Base-by-base conservation (phyloP, 208 protist genomes). In the Phytomonas francai region DNA sequence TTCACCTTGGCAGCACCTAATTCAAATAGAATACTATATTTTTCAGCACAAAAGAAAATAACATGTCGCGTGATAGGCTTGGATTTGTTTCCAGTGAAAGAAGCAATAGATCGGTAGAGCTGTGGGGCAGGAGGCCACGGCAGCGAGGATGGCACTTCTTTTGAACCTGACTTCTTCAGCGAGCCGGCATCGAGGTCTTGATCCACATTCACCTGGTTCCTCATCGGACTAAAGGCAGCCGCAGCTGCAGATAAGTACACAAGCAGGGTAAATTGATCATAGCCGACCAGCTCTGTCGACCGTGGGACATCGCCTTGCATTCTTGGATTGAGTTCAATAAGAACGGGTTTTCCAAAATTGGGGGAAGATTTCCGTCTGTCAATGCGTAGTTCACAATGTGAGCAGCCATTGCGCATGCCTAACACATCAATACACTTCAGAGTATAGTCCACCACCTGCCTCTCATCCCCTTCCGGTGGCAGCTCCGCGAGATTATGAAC, bases 261-360 rank as follows among this genome's bases (percentile, higher is more conserved):
- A 33, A 93, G 68, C 8, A 95, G 71, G 12, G 75, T 86, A 65
- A 85, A 85, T 71, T 93, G 87, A 65, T 89, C 78, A 72, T 95
- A 95, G 29, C 87, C 85, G 9, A 95, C 78, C 27, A 93, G 72
- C 25, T 80, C 63, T 12, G 79, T 88, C 30, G 78, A 73, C 34
- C 90, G 87, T 19, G 90, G 90, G 31, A 71, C 74, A 63, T 89
- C 85, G 28, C 90, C 90, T 49, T 91, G 85, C 74, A 92, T 80
- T 57, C 90, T 79, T 16, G 90, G 83, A 63, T 95, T 95, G 39
- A 95, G 81, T 71, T 95, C 90, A 83, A 95, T 93, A 57, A 95
- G 70, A 33, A 95, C 81, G 8, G 90, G 90, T 64, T 80, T 67
- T 0, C 81, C 81, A 0, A 34, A 62, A 25, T 42, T 63, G 0